phyloP scores from a whole-genome alignment of 108 stramenopile genomes.

The Cyclostephanos invisitatus region DNA sequence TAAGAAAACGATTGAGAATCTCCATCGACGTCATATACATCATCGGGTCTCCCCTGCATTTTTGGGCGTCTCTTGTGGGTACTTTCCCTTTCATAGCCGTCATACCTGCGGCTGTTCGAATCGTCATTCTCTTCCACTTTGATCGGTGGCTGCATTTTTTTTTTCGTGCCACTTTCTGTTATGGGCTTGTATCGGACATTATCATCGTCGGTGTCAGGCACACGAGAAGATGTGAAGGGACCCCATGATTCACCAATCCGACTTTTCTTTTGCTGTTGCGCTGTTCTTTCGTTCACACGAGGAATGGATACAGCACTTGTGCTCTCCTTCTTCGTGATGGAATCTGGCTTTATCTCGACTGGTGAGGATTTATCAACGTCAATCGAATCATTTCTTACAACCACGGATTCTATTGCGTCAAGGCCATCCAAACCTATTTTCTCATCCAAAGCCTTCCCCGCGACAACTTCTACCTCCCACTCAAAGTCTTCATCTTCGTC shows the following conservation, averaged over 20 bases:
- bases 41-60: conserved; percentile 1
- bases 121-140: not conserved
- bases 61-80: not conserved
- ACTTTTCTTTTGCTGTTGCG: not conserved
- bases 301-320: not conserved
- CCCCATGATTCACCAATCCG: conserved; percentile 30
- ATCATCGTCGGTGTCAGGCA: conserved; percentile 3
- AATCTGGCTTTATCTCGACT: not conserved
- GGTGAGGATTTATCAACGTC: conserved; percentile 17
- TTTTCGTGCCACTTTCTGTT: not conserved
- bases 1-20: not conserved
- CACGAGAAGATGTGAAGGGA: conserved; percentile 29
- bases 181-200: not conserved
- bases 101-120: conserved; percentile 2
- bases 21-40: not conserved
- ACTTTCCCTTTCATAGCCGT: conserved; percentile 1
- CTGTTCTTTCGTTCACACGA: conserved; percentile 1
- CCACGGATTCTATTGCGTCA: conserved; percentile 3
- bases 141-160: not conserved
- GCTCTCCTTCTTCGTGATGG: not conserved
- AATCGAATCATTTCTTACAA: conserved; percentile 3
- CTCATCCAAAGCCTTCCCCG: not conserved
- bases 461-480: conserved; percentile 43
- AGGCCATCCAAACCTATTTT: not conserved
- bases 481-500: conserved; percentile 37